phyloP scores from a whole-genome alignment of 805 yeast genomes.

The Cyberlindnera mycetangii region DNA sequence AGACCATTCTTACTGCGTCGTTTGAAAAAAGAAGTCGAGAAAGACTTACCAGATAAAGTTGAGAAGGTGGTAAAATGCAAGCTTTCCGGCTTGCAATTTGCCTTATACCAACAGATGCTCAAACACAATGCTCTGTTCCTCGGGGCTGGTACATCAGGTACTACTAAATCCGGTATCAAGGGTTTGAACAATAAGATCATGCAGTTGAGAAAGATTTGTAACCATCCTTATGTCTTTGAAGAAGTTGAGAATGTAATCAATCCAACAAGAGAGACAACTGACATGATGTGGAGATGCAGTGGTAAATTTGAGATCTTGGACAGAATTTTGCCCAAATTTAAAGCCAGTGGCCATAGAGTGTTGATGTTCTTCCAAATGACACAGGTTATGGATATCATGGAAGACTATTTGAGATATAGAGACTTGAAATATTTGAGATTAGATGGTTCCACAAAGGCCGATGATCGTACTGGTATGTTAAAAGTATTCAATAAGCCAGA shows the following conservation, averaged over 20 bases:
- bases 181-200: slow-evolving; percentile 79
- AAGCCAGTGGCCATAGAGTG: slow-evolving; percentile 72
- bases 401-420: slow-evolving; percentile 68
- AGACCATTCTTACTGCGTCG: slow-evolving; percentile 83
- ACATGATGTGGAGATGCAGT: slow-evolving; percentile 68
- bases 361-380: slow-evolving; percentile 88
- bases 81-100: slow-evolving; percentile 66
- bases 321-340: slow-evolving; percentile 70
- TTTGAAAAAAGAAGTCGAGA: slow-evolving; percentile 83
- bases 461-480: slow-evolving; percentile 74
- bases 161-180: slow-evolving; percentile 54
- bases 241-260: slow-evolving; percentile 73
- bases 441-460: slow-evolving; percentile 83
- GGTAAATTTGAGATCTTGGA: slow-evolving; percentile 82
- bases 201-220: slow-evolving; percentile 84
- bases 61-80: slow-evolving; percentile 82
- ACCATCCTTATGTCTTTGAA: slow-evolving; percentile 85
- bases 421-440: slow-evolving; percentile 69
- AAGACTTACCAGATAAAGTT: slow-evolving; percentile 79
- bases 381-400: slow-evolving; percentile 87
- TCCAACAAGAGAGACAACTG: slow-evolving; percentile 59
- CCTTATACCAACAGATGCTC: slow-evolving; percentile 74
- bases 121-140: slow-evolving; percentile 66
- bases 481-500: slow-evolving; percentile 71
- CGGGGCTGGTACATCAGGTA: slow-evolving; percentile 56